phyloP scores from a whole-genome alignment of 2,329 filamentous ascomycete genomes.

The Hypoxylon sp. region DNA sequence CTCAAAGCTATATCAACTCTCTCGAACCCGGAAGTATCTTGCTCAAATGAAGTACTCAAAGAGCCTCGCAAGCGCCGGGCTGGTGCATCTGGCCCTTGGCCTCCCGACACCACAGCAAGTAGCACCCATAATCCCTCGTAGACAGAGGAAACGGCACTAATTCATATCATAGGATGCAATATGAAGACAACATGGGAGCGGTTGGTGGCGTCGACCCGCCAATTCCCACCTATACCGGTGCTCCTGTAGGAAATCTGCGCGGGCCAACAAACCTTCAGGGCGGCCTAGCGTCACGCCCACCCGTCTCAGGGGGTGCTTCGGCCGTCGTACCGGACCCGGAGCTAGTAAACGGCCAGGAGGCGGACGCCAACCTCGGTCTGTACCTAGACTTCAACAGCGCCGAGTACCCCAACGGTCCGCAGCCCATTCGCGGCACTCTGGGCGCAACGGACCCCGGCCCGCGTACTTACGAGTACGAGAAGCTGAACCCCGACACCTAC shows the following conservation, averaged over 20 bases:
- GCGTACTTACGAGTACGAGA: slow-evolving; percentile 64
- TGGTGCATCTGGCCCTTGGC: slow-evolving; percentile 31
- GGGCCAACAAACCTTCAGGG: slow-evolving; percentile 57
- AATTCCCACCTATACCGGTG: slow-evolving; percentile 53
- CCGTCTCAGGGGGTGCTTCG: slow-evolving; percentile 55
- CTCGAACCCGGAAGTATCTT: background rate
- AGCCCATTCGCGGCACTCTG: slow-evolving; percentile 65
- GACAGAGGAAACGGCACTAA: slow-evolving; percentile 22
- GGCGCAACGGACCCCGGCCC: slow-evolving; percentile 67
- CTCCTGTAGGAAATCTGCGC: slow-evolving; percentile 56
- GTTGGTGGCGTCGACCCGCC: slow-evolving; percentile 58
- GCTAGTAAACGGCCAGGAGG: slow-evolving; percentile 64
- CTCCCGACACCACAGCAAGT: slow-evolving; percentile 39
- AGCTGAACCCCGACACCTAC: slow-evolving; percentile 65
- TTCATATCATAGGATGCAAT: slow-evolving; percentile 52
- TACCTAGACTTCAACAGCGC: slow-evolving; percentile 67
- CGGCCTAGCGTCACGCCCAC: slow-evolving; percentile 54
- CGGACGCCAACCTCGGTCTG: slow-evolving; percentile 62
- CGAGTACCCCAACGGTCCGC: slow-evolving; percentile 57
- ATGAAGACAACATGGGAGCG: slow-evolving; percentile 58
- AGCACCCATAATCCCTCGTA: background rate
- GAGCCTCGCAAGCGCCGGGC: slow-evolving; percentile 21
- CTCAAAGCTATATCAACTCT: background rate
- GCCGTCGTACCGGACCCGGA: slow-evolving; percentile 56
- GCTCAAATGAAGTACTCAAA: slow-evolving; percentile 34